Conservation (phyloP, 2,329 filamentous ascomycete species). For the Plenodomus tracheiphilus region DNA sequence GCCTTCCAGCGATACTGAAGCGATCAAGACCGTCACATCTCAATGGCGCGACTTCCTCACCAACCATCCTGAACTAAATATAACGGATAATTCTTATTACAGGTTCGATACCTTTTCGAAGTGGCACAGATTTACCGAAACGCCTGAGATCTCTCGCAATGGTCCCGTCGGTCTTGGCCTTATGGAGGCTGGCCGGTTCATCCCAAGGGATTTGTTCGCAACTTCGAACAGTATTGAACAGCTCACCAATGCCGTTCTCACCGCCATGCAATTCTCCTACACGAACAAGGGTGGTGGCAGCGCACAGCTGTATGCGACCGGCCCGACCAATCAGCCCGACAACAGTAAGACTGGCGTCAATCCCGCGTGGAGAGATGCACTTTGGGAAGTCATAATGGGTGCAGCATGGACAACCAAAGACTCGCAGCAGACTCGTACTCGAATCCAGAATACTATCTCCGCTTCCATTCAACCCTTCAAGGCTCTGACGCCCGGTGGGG, state of each 20-base stretch:
- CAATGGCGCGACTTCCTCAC: slow-evolving; percentile 38
- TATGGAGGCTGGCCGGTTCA: slow-evolving; percentile 38
- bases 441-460: slow-evolving; percentile 36
- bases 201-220: slow-evolving; percentile 35
- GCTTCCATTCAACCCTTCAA: slow-evolving; percentile 38
- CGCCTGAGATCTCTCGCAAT: slow-evolving; percentile 35
- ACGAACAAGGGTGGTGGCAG: slow-evolving; percentile 30
- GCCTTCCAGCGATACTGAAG: slow-evolving; percentile 29
- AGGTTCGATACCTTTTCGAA: slow-evolving; percentile 36
- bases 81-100: slow-evolving; percentile 38
- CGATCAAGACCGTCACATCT: slow-evolving; percentile 31
- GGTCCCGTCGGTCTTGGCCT: slow-evolving; percentile 41
- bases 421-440: slow-evolving; percentile 16
- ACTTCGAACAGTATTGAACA: slow-evolving; percentile 20
- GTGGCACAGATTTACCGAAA: slow-evolving; percentile 36
- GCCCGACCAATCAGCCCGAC: slow-evolving; percentile 37
- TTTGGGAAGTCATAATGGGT: slow-evolving; percentile 43
- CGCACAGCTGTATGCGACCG: slow-evolving; percentile 43
- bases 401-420: slow-evolving; percentile 33
- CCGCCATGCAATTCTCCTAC: slow-evolving; percentile 37
- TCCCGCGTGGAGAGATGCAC: slow-evolving; percentile 34
- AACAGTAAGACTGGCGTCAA: slow-evolving; percentile 37
- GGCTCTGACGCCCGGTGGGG: slow-evolving; percentile 38
- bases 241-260: slow-evolving; percentile 36
- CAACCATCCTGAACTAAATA: slow-evolving; percentile 35